Conservation (phyloP, 768 basidiomycete genomes). For the Suillus cothurnatus region DNA sequence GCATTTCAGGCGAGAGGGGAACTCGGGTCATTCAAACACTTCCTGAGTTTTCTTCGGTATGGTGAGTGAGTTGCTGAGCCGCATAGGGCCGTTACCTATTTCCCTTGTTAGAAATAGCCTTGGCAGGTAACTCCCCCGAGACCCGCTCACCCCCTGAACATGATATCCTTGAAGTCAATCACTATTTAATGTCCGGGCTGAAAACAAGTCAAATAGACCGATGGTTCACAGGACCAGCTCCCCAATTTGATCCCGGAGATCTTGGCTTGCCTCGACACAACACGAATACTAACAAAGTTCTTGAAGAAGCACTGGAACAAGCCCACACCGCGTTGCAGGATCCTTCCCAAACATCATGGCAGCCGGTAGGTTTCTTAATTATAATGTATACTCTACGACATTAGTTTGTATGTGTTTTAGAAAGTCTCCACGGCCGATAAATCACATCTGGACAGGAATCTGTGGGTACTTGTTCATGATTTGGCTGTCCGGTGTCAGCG, state of each 20-base stretch:
- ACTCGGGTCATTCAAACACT: constrained; percentile 72
- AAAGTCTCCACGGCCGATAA: constrained; percentile 50
- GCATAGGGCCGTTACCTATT: constrained; percentile 14
- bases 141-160: constrained; percentile 50
- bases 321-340: constrained; percentile 52
- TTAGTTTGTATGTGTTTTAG: constrained; percentile 41
- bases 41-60: constrained; percentile 74
- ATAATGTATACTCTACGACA: constrained; percentile 25
- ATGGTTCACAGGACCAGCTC: constrained; percentile 71
- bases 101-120: constrained; percentile 44
- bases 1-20: constrained; percentile 68
- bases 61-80: constrained; percentile 46
- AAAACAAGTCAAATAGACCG: constrained; percentile 69
- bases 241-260: constrained; percentile 36
- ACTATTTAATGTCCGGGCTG: constrained; percentile 75
- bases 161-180: constrained; percentile 80
- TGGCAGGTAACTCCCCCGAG: constrained; percentile 56
- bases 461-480: constrained; percentile 65
- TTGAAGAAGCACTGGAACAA: constrained; percentile 45
- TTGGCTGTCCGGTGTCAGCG: constrained; percentile 60
- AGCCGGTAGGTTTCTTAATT: constrained; percentile 48
- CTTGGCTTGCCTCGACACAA: constrained; percentile 27
- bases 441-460: constrained; percentile 64
- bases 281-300: constrained; percentile 22
- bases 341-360: constrained; percentile 49